These are phyloP conservation scores for Nematocida homosporus DNA, from an alignment of 371 early-diverging fungal species.

Conservation along the genomic window DNA sequence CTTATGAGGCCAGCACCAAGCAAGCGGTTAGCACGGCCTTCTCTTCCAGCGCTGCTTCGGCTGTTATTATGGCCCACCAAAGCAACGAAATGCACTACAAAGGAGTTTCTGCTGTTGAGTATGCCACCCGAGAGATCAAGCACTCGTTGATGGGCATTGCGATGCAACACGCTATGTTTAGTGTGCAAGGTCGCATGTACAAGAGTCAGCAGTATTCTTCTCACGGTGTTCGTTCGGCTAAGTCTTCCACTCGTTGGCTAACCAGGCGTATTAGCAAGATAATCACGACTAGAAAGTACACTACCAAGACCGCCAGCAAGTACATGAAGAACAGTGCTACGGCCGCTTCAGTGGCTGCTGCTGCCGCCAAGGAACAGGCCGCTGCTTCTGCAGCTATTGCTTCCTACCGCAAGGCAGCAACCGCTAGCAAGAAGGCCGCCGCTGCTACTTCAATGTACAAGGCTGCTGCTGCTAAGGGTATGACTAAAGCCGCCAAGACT, in stretches of 20 bases:
- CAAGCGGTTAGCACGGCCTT: constrained; percentile 14
- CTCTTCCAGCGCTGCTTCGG: constrained; percentile 3
- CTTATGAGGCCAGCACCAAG: constrained; percentile 14
- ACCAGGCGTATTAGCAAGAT: constrained; percentile 5
- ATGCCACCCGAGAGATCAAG: constrained; percentile 44
- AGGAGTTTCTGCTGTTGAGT: constrained; percentile 37
- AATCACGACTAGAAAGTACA: neutral
- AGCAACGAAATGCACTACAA: constrained; percentile 44
- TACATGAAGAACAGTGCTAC: constrained; percentile 35
- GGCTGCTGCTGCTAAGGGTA: constrained; percentile 1
- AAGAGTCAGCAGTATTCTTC: constrained; percentile 19
- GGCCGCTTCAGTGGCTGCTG: constrained; percentile 4
- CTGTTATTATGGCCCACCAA: constrained; percentile 37
- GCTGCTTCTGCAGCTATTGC: constrained; percentile 25
- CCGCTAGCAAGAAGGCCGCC: neutral
- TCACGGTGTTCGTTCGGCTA: constrained; percentile 32
- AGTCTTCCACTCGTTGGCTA: constrained; percentile 16
- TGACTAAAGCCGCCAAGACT: constrained; percentile 21
- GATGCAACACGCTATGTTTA: constrained; percentile 47
- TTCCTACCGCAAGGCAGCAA: constrained; percentile 29
- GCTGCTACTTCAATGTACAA: constrained; percentile 14
- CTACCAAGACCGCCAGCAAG: neutral
- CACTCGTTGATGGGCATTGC: constrained; percentile 31
- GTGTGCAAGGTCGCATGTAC: constrained; percentile 38
- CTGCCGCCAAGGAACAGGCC: constrained; percentile 23